These are phyloP conservation scores for Citrus cavaleriei DNA, from an alignment of 345 rosid species.

Conservation along the genomic window DNA sequence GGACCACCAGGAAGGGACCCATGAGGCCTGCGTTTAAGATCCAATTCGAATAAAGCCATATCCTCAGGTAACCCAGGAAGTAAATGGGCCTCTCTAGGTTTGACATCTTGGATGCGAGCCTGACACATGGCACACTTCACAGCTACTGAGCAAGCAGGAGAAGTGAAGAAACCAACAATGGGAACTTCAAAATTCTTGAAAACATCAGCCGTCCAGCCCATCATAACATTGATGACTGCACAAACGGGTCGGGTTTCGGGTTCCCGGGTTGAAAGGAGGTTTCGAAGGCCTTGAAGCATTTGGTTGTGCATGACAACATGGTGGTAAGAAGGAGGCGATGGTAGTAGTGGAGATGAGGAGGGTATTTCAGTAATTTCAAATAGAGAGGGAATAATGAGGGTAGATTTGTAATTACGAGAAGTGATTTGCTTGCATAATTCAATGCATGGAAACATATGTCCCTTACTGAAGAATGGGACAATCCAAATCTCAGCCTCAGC, in stretches of 20 bases:
- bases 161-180: constrained; percentile 25
- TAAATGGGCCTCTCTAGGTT: constrained; percentile 25
- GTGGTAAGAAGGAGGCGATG: not conserved
- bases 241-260: not conserved
- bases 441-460: constrained; percentile 31
- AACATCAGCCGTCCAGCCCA: constrained; percentile 23
- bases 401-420: constrained; percentile 19
- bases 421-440: constrained; percentile 16
- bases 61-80: constrained; percentile 17
- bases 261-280: constrained; percentile 18
- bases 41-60: not conserved
- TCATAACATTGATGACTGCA: constrained; percentile 36
- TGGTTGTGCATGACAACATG: not conserved
- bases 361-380: constrained; percentile 15
- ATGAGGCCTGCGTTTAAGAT: too few species aligned
- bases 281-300: constrained; percentile 17
- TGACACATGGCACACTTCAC: constrained; percentile 30
- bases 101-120: constrained; percentile 8
- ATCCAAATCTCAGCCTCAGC: constrained; percentile 24
- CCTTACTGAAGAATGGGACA: constrained; percentile 39
- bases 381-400: constrained; percentile 35
- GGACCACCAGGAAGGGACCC: too few species aligned
- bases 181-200: constrained; percentile 18
- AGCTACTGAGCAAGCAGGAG: constrained; percentile 31
- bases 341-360: constrained; percentile 5